Conservation (phyloP, 257 asterid species). For the Solanum paucissectum region DNA sequence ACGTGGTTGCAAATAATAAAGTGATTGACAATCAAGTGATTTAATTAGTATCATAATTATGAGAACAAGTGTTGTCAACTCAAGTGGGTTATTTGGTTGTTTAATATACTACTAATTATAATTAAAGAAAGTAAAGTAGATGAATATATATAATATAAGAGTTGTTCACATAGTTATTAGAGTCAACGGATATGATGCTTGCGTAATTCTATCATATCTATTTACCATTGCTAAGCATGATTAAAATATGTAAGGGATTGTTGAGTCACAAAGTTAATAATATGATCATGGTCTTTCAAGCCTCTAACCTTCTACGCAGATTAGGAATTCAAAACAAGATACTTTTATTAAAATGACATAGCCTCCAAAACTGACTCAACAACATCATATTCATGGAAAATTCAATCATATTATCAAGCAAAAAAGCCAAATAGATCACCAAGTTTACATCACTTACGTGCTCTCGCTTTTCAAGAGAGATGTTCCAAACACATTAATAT, state of each 20-base stretch:
- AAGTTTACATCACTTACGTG: neutral
- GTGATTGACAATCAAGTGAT: neutral
- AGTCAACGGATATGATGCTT: neutral
- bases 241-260: neutral
- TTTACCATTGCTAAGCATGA: neutral
- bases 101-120: neutral
- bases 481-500: neutral
- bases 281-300: neutral
- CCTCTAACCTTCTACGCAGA: neutral
- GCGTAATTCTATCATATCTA: neutral
- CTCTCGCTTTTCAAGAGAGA: neutral
- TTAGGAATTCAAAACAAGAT: neutral
- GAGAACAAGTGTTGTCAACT: neutral
- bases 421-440: neutral
- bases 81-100: neutral
- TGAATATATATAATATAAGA: neutral
- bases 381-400: neutral
- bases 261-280: neutral
- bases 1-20: neutral
- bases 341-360: no score
- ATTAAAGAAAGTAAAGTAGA: neutral
- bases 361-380: neutral
- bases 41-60: neutral
- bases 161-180: neutral
- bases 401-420: neutral